Conservation (phyloP, 495 filamentous ascomycete genomes). For the Xylaria telfairii region DNA sequence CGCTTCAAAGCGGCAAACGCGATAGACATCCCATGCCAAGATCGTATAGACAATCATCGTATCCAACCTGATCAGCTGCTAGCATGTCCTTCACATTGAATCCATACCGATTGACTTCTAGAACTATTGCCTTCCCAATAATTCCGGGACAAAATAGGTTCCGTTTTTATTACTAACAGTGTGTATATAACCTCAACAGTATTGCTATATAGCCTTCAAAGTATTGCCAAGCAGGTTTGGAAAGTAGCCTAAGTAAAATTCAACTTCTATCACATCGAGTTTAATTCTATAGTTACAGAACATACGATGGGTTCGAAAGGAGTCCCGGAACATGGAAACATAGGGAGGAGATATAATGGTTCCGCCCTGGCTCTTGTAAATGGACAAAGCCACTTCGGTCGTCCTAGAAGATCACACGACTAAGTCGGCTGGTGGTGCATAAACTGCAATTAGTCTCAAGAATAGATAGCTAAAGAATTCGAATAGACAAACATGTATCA, state of each 20-base stretch:
- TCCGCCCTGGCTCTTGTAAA: too few relatives aligned
- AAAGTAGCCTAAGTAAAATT: background rate
- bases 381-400: background rate
- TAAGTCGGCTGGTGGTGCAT: background rate
- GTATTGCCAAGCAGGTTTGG: background rate
- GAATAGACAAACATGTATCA: too few relatives aligned
- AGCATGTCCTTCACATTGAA: background rate
- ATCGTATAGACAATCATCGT: background rate
- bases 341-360: too few relatives aligned
- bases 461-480: background rate
- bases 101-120: too few relatives aligned
- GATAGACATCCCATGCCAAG: background rate
- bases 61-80: background rate
- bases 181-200: background rate
- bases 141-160: background rate
- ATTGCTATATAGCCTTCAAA: too few relatives aligned
- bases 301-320: too few relatives aligned
- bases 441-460: background rate
- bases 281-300: background rate
- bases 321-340: too few relatives aligned
- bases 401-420: background rate
- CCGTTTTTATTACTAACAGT: background rate
- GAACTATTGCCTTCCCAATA: background rate
- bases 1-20: background rate
- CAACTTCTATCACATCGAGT: background rate